Evolutionary conservation across 2,329 filamentous ascomycete genomes (phyloP).

Genomic region (Lasiodiplodia citricola): DNA sequence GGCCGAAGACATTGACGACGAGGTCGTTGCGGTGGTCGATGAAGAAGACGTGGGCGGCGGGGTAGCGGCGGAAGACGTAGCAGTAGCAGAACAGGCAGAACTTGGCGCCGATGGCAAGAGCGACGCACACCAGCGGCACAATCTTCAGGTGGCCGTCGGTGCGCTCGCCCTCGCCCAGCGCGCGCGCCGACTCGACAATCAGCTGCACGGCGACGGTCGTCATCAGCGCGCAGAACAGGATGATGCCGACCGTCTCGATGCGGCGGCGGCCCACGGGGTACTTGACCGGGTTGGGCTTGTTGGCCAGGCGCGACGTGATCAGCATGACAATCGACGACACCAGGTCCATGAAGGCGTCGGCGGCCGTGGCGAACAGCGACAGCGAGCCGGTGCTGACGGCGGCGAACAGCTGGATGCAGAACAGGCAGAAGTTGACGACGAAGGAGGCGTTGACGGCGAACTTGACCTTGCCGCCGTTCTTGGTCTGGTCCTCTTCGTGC

Average conservation of each 20-base stretch:
- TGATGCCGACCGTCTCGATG: conserved; percentile 68
- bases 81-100: conserved; percentile 60
- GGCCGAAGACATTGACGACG: conserved; percentile 60
- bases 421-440: conserved; percentile 53
- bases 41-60: conserved; percentile 63
- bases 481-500: conserved; percentile 56
- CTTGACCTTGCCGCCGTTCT: conserved; percentile 51
- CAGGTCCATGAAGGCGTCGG: conserved; percentile 70
- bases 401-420: conserved; percentile 64
- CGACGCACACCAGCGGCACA: conserved; percentile 61
- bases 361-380: conserved; percentile 68
- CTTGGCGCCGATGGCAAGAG: conserved; percentile 61
- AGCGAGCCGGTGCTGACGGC: conserved; percentile 64
- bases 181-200: conserved; percentile 64
- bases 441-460: conserved; percentile 48
- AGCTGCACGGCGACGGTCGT: conserved; percentile 69
- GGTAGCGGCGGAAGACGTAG: conserved; percentile 59
- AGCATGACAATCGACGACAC: conserved; percentile 69
- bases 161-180: conserved; percentile 52
- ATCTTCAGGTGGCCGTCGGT: conserved; percentile 56
- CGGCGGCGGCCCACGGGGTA: conserved; percentile 67
- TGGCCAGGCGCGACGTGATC: conserved; percentile 64
- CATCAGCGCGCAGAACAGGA: conserved; percentile 70
- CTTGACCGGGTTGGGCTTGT: conserved; percentile 64
- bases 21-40: conserved; percentile 65